phyloP scores from a whole-genome alignment of 768 basidiomycete species.

The Chalciporus piperatus region DNA sequence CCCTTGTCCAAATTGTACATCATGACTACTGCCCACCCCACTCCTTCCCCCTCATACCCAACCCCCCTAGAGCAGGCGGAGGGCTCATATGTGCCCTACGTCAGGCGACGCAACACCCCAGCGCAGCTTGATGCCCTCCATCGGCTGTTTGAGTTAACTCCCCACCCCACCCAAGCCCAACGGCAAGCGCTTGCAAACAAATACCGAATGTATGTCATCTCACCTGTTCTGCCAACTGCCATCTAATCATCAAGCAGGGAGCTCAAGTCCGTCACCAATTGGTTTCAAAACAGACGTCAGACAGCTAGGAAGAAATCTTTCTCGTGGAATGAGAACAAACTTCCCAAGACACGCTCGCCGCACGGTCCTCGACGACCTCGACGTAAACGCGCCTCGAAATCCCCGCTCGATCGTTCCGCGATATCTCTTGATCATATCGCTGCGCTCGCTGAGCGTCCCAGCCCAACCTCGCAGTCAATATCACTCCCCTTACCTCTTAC shows the following conservation, averaged over 20 bases:
- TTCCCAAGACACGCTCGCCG: background rate
- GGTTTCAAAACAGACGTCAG: conserved; percentile 83
- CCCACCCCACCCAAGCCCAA: conserved; percentile 43
- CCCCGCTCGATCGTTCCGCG: conserved; percentile 21
- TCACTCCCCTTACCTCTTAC: conserved; percentile 20
- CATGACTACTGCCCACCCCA: conserved; percentile 6
- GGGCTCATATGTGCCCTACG: conserved; percentile 23
- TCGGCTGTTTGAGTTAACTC: conserved; percentile 32
- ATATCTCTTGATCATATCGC: conserved; percentile 33
- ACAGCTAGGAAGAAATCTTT: conserved; percentile 30
- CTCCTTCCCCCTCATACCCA: background rate
- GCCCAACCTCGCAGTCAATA: conserved; percentile 10
- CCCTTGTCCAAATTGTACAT: conserved; percentile 4
- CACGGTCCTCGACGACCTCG: conserved; percentile 9
- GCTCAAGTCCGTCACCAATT: conserved; percentile 67
- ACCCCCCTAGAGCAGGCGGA: background rate
- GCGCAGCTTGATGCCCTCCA: conserved; percentile 37
- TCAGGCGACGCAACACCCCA: conserved; percentile 30
- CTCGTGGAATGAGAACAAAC: conserved; percentile 24
- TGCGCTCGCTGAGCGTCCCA: conserved; percentile 29
- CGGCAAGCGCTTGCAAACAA: conserved; percentile 39
- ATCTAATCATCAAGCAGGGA: conserved; percentile 42
- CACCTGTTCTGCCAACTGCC: background rate
- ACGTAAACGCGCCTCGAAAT: conserved; percentile 5
- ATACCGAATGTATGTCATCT: conserved; percentile 34